Conservation (phyloP, 169 alveolate genomes). For the Plasmodium coatneyi region DNA sequence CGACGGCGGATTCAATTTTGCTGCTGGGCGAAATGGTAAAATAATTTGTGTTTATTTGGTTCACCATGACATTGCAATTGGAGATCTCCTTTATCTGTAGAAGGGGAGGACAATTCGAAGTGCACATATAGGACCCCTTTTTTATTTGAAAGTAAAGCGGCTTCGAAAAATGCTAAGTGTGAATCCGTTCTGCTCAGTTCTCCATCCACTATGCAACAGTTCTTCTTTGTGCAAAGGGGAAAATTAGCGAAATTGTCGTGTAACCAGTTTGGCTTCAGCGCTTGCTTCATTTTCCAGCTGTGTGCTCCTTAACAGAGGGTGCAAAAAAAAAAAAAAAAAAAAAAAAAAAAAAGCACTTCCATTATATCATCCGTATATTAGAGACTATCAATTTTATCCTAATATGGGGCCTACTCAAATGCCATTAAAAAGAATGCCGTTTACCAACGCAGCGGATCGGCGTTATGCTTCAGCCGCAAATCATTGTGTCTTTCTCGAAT, state of each 20-base stretch:
- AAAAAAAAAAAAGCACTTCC: constrained; percentile 11
- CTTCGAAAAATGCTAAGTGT: neutral
- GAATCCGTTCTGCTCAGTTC: neutral
- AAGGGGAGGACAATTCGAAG: neutral
- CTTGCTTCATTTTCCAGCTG: constrained; percentile 39
- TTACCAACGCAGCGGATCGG: constrained; percentile 53
- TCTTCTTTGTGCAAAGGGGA: neutral
- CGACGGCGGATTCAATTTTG: constrained; percentile 41
- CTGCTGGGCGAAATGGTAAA: constrained; percentile 15
- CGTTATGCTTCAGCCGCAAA: constrained; percentile 49
- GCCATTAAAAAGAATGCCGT: neutral
- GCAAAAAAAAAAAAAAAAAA: neutral
- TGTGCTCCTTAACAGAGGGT: constrained; percentile 17
- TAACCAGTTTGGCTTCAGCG: constrained; percentile 54
- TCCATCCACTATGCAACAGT: neutral
- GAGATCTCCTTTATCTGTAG: constrained; percentile 21
- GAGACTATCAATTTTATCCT: neutral
- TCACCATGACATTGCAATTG: constrained; percentile 22
- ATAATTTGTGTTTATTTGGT: constrained; percentile 52
- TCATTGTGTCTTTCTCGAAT: constrained; percentile 66
- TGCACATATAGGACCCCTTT: neutral
- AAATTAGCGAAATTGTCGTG: neutral
- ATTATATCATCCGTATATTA: neutral
- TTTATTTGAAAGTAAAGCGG: neutral
- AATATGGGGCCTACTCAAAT: neutral